Percentiles rank a stretch among this genome's conserved stretches.
Evolutionary conservation across 139 green algal species (phyloP).

Genomic region (Chlorella sp.): DNA sequence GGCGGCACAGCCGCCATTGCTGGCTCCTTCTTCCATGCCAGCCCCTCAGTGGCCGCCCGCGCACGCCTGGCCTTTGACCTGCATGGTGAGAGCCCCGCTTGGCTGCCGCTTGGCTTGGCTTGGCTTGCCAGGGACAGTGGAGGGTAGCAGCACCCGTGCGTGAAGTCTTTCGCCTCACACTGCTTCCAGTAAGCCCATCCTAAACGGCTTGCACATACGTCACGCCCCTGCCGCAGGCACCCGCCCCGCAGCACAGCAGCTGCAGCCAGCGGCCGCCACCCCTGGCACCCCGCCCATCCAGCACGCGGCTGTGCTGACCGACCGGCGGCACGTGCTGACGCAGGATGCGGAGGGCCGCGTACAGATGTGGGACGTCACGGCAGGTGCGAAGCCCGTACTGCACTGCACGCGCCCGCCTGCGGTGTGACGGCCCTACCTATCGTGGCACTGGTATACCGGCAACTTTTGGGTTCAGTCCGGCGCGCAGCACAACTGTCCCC

Average conservation of each 20-base stretch:
- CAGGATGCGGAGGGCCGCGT: conserved; percentile 65
- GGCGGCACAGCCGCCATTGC: neutral
- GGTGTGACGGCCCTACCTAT: no score
- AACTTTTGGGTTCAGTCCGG: no score
- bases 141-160: no score
- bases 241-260: conserved; percentile 26
- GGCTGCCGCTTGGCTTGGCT: neutral
- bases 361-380: conserved; percentile 77
- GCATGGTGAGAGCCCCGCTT: conserved; percentile 4
- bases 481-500: no score
- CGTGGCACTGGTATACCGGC: no score
- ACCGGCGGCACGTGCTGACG: conserved; percentile 79
- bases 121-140: no score
- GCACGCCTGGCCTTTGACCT: conserved; percentile 13
- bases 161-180: no score
- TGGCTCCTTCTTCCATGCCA: conserved; percentile 23
- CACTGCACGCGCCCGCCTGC: no score
- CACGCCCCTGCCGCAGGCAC: neutral
- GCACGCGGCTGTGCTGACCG: conserved; percentile 51
- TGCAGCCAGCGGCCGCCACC: neutral
- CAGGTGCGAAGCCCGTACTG: conserved; percentile 41
- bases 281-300: conserved; percentile 38
- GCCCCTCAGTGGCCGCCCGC: conserved; percentile 20
- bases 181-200: no score
- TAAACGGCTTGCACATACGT: neutral